Conservation (phyloP, 2,329 filamentous ascomycete species). For the Aspergillus pseudoglaucus region DNA sequence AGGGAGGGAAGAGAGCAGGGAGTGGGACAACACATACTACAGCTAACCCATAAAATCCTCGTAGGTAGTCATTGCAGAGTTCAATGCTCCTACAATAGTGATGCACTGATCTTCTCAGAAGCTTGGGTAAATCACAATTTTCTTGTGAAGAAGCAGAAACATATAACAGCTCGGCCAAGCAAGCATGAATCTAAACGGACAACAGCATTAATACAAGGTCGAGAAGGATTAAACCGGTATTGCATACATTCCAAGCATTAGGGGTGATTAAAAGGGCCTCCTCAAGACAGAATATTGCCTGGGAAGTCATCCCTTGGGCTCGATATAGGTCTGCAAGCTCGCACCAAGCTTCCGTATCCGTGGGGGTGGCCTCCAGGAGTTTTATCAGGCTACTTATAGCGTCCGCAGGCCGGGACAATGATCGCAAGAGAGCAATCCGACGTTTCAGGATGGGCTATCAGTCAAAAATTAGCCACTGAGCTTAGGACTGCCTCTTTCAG, state of each 20-base stretch:
- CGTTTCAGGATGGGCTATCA: slow-evolving; percentile 75
- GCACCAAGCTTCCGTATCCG: slow-evolving; percentile 87
- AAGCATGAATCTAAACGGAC: slow-evolving; percentile 65
- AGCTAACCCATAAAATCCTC: slow-evolving; percentile 88
- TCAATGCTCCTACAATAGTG: slow-evolving; percentile 88
- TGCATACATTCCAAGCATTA: slow-evolving; percentile 86
- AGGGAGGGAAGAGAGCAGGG: not conserved
- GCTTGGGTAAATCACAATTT: slow-evolving; percentile 35
- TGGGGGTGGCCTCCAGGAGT: slow-evolving; percentile 76
- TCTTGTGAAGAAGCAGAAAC: slow-evolving; percentile 49
- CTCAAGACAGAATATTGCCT: slow-evolving; percentile 82
- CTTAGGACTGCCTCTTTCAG: not conserved
- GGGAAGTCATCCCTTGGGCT: slow-evolving; percentile 67
- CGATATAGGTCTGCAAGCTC: slow-evolving; percentile 86
- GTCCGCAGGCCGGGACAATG: slow-evolving; percentile 62
- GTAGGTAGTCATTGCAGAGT: slow-evolving; percentile 84
- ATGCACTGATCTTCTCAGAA: slow-evolving; percentile 67
- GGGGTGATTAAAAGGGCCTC: slow-evolving; percentile 81
- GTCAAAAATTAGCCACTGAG: not conserved
- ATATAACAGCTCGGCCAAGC: slow-evolving; percentile 75
- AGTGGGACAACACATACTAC: slow-evolving; percentile 48
- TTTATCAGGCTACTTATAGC: slow-evolving; percentile 67
- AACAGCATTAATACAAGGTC: not conserved
- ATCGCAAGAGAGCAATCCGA: slow-evolving; percentile 69
- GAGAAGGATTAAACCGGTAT: not conserved